phyloP scores from a whole-genome alignment of 352 stramenopile species.

The Phytophthora chlamydospora region DNA sequence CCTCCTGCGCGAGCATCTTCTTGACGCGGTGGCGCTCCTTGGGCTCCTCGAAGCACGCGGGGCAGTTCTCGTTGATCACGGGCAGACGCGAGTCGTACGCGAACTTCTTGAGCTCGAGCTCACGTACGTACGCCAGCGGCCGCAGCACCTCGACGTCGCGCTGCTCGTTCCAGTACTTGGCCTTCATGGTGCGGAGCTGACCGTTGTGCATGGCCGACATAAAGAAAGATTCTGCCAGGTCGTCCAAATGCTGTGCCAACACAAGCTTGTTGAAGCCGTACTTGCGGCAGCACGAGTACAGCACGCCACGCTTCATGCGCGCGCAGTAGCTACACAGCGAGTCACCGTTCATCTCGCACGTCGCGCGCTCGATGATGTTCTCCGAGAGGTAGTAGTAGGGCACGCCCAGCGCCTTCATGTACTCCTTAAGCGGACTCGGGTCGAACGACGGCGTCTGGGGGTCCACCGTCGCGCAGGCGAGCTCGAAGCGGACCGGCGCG shows the following conservation, averaged over 20 bases:
- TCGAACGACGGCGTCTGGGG: slow-evolving; percentile 97
- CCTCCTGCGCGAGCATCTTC: slow-evolving; percentile 95
- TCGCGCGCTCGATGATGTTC: slow-evolving; percentile 91
- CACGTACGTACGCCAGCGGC: slow-evolving; percentile 95
- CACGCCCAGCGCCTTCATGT: slow-evolving; percentile 94
- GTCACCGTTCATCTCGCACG: slow-evolving; percentile 87
- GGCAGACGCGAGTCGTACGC: slow-evolving; percentile 89
- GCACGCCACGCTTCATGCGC: slow-evolving; percentile 97
- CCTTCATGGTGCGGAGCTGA: slow-evolving; percentile 98
- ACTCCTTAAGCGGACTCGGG: slow-evolving; percentile 96
- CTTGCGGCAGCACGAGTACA: slow-evolving; percentile 95
- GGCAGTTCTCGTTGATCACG: slow-evolving; percentile 99
- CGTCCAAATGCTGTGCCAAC: slow-evolving; percentile 97
- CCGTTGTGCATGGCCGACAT: slow-evolving; percentile 99
- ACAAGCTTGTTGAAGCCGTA: slow-evolving; percentile 95
- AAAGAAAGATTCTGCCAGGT: slow-evolving; percentile 97
- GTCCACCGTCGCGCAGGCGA: slow-evolving; percentile 96
- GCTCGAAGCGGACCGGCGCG: slow-evolving; percentile 93
- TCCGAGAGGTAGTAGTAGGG: slow-evolving; percentile 96
- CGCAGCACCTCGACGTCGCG: slow-evolving; percentile 96
- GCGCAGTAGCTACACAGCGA: slow-evolving; percentile 97
- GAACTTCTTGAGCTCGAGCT: slow-evolving; percentile 92
- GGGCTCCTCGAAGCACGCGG: slow-evolving; percentile 98
- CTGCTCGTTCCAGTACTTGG: slow-evolving; percentile 96
- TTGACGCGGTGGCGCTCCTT: slow-evolving; percentile 98